Conservation (phyloP, 2,329 filamentous ascomycete genomes). For the Knufia fluminis region DNA sequence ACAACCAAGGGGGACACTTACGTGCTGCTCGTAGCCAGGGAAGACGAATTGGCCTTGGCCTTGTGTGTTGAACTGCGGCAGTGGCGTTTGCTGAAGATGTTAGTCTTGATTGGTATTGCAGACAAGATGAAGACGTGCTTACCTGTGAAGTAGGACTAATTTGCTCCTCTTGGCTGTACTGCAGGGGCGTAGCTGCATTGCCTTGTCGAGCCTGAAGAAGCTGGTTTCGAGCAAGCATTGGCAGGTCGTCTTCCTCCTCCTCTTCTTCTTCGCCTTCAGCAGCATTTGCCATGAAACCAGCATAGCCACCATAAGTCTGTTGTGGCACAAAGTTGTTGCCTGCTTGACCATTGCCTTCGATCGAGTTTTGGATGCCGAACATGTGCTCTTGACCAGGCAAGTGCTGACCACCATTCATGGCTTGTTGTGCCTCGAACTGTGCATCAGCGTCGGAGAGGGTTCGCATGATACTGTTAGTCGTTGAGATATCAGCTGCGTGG, state of each 20-base stretch:
- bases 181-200: background rate
- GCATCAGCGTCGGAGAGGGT: background rate
- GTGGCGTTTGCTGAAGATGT: background rate
- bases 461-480: background rate
- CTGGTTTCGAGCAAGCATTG: background rate
- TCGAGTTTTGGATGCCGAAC: constrained; percentile 14
- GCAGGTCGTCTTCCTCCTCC: constrained; percentile 8
- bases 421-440: constrained; percentile 1
- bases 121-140: too few species aligned
- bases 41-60: background rate
- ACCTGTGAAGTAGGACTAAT: constrained; percentile 3
- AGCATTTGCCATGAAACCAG: background rate
- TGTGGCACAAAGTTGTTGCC: background rate
- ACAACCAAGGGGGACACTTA: too few species aligned
- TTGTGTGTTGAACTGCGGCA: background rate
- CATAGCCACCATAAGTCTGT: background rate
- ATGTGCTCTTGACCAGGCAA: background rate
- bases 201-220: background rate
- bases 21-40: too few species aligned
- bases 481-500: constrained; percentile 9
- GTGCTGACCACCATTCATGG: background rate
- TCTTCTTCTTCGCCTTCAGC: constrained; percentile 6
- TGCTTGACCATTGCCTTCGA: constrained; percentile 8
- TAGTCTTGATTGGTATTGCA: too few species aligned
- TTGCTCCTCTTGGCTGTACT: constrained; percentile 1